Conservation (phyloP, 331 rosid genomes). For the Acacia pycnantha region DNA sequence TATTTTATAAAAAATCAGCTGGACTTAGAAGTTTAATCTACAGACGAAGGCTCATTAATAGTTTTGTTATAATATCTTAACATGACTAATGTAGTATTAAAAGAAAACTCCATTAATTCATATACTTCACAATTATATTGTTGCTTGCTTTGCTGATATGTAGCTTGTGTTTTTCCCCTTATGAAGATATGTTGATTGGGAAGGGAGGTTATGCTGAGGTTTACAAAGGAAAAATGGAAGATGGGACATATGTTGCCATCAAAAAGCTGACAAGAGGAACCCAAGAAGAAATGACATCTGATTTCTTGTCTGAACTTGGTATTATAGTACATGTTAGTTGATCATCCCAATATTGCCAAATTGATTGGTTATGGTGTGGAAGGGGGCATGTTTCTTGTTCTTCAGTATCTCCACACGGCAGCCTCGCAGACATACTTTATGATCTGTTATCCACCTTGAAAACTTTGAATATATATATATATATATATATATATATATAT, state of each 20-base stretch:
- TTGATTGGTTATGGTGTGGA: slow-evolving; percentile 98
- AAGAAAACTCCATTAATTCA: background rate
- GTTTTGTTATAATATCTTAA: background rate
- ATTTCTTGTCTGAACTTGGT: slow-evolving; percentile 97
- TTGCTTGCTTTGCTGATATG: slow-evolving; percentile 31
- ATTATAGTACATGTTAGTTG: slow-evolving; percentile 93
- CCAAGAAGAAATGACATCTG: slow-evolving; percentile 96
- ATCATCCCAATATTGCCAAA: slow-evolving; percentile 88
- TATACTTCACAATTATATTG: background rate
- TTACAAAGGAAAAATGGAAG: slow-evolving; percentile 75
- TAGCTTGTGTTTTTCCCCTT: slow-evolving; percentile 11
- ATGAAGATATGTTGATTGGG: slow-evolving; percentile 75
- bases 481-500: no score
- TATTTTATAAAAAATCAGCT: background rate
- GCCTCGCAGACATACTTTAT: slow-evolving; percentile 80
- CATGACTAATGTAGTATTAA: background rate
- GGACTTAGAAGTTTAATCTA: background rate
- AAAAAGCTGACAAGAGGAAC: slow-evolving; percentile 72
- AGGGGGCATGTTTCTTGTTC: slow-evolving; percentile 99
- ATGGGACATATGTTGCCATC: slow-evolving; percentile 76
- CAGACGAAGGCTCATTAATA: background rate
- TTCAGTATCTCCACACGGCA: slow-evolving; percentile 92
- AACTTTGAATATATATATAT: background rate
- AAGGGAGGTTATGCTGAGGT: slow-evolving; percentile 99
- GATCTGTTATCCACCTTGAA: slow-evolving; percentile 48